Conservation (phyloP, 495 filamentous ascomycete species). For the Podospora pseudopauciseta region DNA sequence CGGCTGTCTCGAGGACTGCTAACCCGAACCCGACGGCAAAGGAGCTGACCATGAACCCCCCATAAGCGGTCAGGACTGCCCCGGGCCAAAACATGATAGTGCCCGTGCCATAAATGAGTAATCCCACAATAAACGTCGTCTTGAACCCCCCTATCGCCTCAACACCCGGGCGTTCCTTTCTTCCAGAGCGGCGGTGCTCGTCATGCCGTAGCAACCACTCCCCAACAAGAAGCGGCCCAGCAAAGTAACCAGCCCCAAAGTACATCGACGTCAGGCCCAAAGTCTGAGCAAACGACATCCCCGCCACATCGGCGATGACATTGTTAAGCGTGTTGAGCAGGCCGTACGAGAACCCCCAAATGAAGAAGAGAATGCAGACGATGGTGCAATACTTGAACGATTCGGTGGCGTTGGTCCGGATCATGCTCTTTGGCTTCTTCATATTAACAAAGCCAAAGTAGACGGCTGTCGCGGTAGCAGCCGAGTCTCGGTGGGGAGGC, state of each 20-base stretch:
- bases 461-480: conserved; percentile 21
- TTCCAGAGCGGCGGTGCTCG: conserved; percentile 38
- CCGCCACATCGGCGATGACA: conserved; percentile 29
- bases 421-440: conserved; percentile 72
- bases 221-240: conserved; percentile 61
- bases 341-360: conserved; percentile 82
- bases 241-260: conserved; percentile 58
- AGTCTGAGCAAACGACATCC: conserved; percentile 33
- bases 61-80: conserved; percentile 62
- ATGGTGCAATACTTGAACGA: conserved; percentile 52
- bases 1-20: conserved; percentile 67
- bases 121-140: conserved; percentile 62
- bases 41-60: conserved; percentile 64
- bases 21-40: conserved; percentile 70
- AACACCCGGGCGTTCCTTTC: not conserved
- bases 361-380: conserved; percentile 75
- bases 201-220: conserved; percentile 62
- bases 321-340: conserved; percentile 52
- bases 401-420: conserved; percentile 48
- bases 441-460: conserved; percentile 85
- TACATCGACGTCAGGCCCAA: conserved; percentile 27
- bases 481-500: conserved; percentile 2
- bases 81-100: conserved; percentile 64
- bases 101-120: conserved; percentile 59
- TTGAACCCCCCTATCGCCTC: conserved; percentile 50